These are phyloP conservation scores for Daldinia sp. DNA, from an alignment of 2,329 filamentous ascomycete species.

Conservation along the genomic window DNA sequence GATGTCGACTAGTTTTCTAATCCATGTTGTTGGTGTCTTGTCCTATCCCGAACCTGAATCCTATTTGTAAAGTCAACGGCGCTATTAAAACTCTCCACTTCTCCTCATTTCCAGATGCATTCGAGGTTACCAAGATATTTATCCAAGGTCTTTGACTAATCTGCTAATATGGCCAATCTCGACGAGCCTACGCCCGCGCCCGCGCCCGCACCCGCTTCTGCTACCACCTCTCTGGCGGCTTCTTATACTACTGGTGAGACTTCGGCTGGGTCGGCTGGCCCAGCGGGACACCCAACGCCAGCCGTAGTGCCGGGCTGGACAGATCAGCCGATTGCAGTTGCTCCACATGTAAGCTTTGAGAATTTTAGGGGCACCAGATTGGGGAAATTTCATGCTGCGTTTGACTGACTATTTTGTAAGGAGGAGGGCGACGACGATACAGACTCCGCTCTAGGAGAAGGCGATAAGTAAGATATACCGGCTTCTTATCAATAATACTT, in stretches of 20 bases:
- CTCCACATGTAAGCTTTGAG: conserved; percentile 16
- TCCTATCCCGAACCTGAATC: not conserved
- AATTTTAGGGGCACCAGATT: not conserved
- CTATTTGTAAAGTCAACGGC: conserved; percentile 12
- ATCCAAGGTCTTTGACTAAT: not conserved
- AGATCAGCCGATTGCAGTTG: conserved; percentile 22
- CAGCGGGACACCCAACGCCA: not conserved
- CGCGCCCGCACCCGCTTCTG: not conserved
- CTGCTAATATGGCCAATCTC: conserved; percentile 18
- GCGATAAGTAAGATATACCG: conserved; percentile 28
- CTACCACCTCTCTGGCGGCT: not conserved
- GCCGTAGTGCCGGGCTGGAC: conserved; percentile 14
- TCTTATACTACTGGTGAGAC: not conserved
- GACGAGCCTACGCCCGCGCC: conserved; percentile 4
- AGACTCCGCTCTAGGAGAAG: conserved; percentile 29
- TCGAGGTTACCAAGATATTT: not conserved
- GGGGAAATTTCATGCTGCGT: not conserved
- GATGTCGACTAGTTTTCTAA: not conserved
- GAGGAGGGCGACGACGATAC: conserved; percentile 25
- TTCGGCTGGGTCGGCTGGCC: not conserved
- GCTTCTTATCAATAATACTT: not conserved
- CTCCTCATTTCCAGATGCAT: conserved; percentile 19
- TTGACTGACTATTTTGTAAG: conserved; percentile 19
- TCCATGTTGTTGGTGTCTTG: not conserved
- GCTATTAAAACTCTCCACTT: conserved; percentile 27